A percentile compares a stretch with the other conserved stretches of the same genome.
Conservation (phyloP, 148 eudicot genomes). For the Pharnaceum exiguum region DNA sequence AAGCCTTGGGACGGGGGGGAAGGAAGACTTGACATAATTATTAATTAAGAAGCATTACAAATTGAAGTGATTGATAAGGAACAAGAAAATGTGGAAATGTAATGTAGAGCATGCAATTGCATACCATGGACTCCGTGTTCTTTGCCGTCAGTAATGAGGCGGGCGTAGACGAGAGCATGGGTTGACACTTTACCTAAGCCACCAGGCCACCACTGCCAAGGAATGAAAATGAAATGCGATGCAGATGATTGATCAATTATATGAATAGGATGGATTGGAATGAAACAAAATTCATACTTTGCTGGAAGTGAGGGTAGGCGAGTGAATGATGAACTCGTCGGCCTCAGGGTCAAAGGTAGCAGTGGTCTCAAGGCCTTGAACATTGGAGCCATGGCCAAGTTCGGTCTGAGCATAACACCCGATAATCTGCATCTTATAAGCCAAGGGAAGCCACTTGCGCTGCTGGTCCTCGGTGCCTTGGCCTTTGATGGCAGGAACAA, state of each 20-base stretch:
- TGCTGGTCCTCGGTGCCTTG: constrained; percentile 97
- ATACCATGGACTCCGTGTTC: constrained; percentile 91
- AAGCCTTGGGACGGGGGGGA: constrained; percentile 42
- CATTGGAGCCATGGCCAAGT: constrained; percentile 99
- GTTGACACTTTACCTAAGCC: constrained; percentile 92
- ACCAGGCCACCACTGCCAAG: constrained; percentile 99
- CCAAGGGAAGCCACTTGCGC: constrained; percentile 87
- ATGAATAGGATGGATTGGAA: too few species aligned
- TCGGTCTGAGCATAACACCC: constrained; percentile 99
- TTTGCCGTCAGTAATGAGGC: constrained; percentile 63
- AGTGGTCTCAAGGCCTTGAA: constrained; percentile 97
- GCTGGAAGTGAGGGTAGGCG: constrained; percentile 94
- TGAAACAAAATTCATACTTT: too few species aligned
- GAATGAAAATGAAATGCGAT: too few species aligned
- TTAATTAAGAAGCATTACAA: too few species aligned
- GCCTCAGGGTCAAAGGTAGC: constrained; percentile 93
- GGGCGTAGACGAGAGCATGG: constrained; percentile 85
- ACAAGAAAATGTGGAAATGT: too few species aligned
- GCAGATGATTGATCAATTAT: too few species aligned
- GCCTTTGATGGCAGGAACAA: constrained; percentile 86
- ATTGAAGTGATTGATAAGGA: too few species aligned
- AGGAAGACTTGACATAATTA: too few species aligned
- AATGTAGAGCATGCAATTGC: too few species aligned
- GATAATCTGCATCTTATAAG: constrained; percentile 87
- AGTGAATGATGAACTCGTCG: constrained; percentile 83